phyloP scores from a whole-genome alignment of 345 rosid genomes.

The Leavenworthia alabamica region DNA sequence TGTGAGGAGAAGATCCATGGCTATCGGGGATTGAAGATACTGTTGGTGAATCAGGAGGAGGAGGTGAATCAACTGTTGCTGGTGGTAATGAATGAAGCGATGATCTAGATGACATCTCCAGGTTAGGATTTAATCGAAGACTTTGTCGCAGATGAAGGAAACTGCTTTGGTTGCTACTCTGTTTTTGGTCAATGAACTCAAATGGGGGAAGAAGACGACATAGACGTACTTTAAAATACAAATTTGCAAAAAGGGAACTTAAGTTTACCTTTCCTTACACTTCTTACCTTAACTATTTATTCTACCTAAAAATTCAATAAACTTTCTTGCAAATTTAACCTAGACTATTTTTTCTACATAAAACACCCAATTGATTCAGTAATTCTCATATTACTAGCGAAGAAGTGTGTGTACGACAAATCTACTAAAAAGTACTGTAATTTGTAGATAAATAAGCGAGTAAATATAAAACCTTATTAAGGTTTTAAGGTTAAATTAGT shows the following conservation, averaged over 20 bases:
- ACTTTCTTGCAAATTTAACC: not conserved
- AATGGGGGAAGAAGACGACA: conserved; percentile 25
- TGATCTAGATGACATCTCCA: conserved; percentile 28
- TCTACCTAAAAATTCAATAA: not conserved
- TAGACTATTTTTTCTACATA: not conserved
- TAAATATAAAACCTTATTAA: not conserved
- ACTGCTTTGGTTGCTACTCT: not conserved
- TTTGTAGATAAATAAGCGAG: not conserved
- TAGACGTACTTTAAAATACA: not conserved
- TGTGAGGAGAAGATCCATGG: conserved; percentile 40
- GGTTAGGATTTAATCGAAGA: not conserved
- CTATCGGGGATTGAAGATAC: conserved; percentile 39
- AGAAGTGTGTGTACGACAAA: not conserved
- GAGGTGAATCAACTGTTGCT: conserved; percentile 20
- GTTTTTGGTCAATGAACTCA: conserved; percentile 10
- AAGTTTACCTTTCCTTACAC: not conserved
- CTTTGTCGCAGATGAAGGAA: not conserved
- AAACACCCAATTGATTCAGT: not conserved
- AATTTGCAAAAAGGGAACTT: not conserved
- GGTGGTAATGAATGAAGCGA: conserved; percentile 33
- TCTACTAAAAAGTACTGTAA: not conserved
- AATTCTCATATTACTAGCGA: not conserved
- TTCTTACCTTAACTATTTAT: not conserved
- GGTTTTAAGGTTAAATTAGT: not conserved
- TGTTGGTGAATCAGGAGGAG: conserved; percentile 36